phyloP scores from a whole-genome alignment of 495 filamentous ascomycete genomes.

The Glonium stellatum region DNA sequence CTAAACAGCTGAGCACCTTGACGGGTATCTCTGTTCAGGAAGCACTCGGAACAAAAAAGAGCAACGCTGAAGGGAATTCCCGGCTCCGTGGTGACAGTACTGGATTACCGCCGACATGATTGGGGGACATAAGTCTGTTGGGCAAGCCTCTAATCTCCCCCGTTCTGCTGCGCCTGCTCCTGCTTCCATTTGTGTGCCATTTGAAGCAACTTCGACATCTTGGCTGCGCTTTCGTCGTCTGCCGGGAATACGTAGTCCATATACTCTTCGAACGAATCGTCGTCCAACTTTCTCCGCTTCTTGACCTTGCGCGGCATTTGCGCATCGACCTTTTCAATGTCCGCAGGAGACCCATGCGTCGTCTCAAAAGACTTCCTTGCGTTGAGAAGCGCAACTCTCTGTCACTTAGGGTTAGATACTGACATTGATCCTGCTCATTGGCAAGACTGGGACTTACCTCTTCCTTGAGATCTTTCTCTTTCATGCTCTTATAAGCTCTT shows the following conservation, averaged over 20 bases:
- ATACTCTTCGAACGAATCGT: conserved; percentile 95
- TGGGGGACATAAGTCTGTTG: not conserved
- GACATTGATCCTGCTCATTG: not conserved
- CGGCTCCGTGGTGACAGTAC: not conserved
- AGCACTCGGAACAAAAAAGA: not conserved
- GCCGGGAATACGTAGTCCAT: conserved; percentile 96
- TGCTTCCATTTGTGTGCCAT: conserved; percentile 90
- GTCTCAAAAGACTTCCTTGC: conserved; percentile 89
- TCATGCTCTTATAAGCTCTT: conserved; percentile 80
- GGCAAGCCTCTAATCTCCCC: not conserved
- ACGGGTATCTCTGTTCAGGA: not conserved
- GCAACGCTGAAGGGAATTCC: too few species aligned
- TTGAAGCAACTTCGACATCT: conserved; percentile 73
- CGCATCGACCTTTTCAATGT: conserved; percentile 76
- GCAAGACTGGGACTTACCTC: conserved; percentile 48
- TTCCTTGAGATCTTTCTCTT: conserved; percentile 87
- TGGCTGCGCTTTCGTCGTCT: conserved; percentile 81
- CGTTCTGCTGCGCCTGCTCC: conserved; percentile 35
- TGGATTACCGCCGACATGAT: not conserved
- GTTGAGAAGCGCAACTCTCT: conserved; percentile 78
- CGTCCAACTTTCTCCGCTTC: conserved; percentile 88
- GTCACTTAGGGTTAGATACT: conserved; percentile 31
- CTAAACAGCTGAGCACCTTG: not conserved
- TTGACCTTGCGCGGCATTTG: conserved; percentile 93
- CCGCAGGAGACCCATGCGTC: conserved; percentile 68